phyloP scores from a whole-genome alignment of 2,329 filamentous ascomycete genomes.

The Colletotrichum falcatum region DNA sequence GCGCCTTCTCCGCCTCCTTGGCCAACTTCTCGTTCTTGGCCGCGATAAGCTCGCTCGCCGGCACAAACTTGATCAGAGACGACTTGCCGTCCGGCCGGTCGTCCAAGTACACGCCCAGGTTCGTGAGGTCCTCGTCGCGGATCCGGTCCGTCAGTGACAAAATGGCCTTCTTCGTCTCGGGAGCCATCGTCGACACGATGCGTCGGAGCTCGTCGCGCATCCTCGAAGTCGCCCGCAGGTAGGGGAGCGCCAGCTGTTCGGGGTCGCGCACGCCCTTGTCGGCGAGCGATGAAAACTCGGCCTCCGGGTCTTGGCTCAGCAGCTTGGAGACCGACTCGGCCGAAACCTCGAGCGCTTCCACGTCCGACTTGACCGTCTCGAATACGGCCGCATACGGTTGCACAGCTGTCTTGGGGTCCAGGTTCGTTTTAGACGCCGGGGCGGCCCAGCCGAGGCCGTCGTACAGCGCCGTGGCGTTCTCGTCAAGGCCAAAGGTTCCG shows the following conservation, averaged over 20 bases:
- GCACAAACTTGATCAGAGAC: conserved; percentile 78
- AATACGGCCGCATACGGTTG: conserved; percentile 59
- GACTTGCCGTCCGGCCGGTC: conserved; percentile 76
- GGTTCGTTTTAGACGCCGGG: conserved; percentile 49
- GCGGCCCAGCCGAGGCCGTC: conserved; percentile 68
- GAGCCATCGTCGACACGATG: conserved; percentile 59
- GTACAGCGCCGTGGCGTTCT: conserved; percentile 66
- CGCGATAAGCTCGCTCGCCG: conserved; percentile 67
- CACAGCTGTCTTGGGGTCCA: conserved; percentile 60
- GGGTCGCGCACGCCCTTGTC: conserved; percentile 61
- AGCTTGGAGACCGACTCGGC: conserved; percentile 58
- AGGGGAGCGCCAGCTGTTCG: conserved; percentile 66
- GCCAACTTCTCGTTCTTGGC: conserved; percentile 70
- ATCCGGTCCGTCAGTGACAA: conserved; percentile 83
- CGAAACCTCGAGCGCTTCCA: conserved; percentile 61
- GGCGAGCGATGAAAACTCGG: conserved; percentile 61
- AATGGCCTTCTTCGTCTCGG: conserved; percentile 75
- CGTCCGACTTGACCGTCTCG: conserved; percentile 59
- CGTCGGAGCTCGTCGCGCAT: conserved; percentile 73
- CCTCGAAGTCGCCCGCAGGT: conserved; percentile 65
- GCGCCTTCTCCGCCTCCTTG: conserved; percentile 70
- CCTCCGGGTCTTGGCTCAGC: conserved; percentile 56
- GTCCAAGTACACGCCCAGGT: conserved; percentile 88
- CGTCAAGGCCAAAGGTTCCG: conserved; percentile 85
- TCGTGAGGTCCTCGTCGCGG: conserved; percentile 83